Evolutionary conservation across 2,329 filamentous ascomycete species (phyloP), one percentile per base, ranked within the genome.

Genomic region (Colletotrichum orchidophilum): DNA sequence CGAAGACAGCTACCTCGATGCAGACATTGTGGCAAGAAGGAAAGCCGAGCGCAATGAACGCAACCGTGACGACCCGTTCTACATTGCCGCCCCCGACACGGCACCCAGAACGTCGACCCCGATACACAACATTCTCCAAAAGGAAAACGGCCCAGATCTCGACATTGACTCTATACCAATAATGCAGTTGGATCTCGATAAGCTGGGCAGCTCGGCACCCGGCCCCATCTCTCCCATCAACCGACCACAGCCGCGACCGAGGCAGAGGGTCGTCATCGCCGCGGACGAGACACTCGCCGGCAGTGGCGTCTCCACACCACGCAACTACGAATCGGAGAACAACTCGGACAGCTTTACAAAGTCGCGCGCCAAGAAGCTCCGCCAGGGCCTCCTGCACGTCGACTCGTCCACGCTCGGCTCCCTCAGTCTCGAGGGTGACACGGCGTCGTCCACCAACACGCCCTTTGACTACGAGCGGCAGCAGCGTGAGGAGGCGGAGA

Each of bases 81-180:
- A 99, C 78, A 98, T 99, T 77, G 84, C 82, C 42, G 86, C 86
- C 27, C 81, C 83, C 8, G 85, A 85, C 29, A 84, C 82, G 52
- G 82, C 83, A 0, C 90, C 89, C 4, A 89, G 90, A 39, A 88
- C 88, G 6, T 92, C 92, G 0, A 96, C 93, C 1, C 94, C 94
- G 0, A 91, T 96, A 60, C 93, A 96, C 77, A 93, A 90, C 74
- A 94, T 96, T 68, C 84, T 93, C 3, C 87, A 90, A 70, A 90
- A 87, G 69, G 90, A 90, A 68, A 95, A 96, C 77, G 92, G 91
- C 2, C 91, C 92, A 2, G 92, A 93, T 54, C 84, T 98, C 9
- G 96, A 99, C 78, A 92, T 99, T 53, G 96, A 99, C 81, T 90
- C 94, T 2, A 99, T 99, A 76, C 96, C 96, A 2, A 96, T 99